phyloP scores from a whole-genome alignment of 148 eudicot genomes.

The Diospyros kaki region DNA sequence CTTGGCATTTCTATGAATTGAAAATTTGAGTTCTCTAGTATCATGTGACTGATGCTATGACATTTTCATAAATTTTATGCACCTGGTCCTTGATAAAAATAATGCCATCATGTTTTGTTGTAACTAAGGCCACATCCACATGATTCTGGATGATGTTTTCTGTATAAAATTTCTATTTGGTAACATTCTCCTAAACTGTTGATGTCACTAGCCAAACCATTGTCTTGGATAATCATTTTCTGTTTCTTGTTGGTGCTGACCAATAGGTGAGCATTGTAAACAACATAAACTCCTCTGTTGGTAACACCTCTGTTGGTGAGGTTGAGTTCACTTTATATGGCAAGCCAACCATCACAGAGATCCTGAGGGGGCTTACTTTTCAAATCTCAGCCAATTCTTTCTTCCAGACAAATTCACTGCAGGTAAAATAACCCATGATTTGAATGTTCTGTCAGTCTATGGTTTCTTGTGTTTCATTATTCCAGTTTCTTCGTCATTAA shows the following conservation, averaged over 20 bases:
- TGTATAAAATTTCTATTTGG: background rate
- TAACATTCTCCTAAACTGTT: background rate
- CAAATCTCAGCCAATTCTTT: slow-evolving; percentile 99
- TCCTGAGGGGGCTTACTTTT: slow-evolving; percentile 74
- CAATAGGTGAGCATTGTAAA: slow-evolving; percentile 82
- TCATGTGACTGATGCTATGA: too few relatives aligned
- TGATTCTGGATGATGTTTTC: background rate
- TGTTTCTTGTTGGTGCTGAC: slow-evolving; percentile 3
- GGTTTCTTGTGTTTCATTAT: background rate
- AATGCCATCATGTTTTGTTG: too few relatives aligned
- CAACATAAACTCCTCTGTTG: slow-evolving; percentile 90
- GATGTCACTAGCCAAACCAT: slow-evolving; percentile 1
- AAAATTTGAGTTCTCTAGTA: too few relatives aligned
- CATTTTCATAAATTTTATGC: background rate
- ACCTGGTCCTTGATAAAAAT: background rate
- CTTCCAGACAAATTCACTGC: slow-evolving; percentile 92
- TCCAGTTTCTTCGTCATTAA: background rate
- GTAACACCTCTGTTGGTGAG: slow-evolving; percentile 93
- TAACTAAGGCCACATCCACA: too few relatives aligned
- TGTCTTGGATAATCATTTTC: background rate
- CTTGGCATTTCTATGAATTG: too few relatives aligned
- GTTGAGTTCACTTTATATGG: slow-evolving; percentile 70
- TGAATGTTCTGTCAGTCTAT: background rate
- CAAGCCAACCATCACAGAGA: slow-evolving; percentile 76
- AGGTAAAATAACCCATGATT: slow-evolving; percentile 37